These are phyloP conservation scores for Colletotrichum simmondsii DNA, from an alignment of 2,329 filamentous ascomycete species.

Conservation along the genomic window DNA sequence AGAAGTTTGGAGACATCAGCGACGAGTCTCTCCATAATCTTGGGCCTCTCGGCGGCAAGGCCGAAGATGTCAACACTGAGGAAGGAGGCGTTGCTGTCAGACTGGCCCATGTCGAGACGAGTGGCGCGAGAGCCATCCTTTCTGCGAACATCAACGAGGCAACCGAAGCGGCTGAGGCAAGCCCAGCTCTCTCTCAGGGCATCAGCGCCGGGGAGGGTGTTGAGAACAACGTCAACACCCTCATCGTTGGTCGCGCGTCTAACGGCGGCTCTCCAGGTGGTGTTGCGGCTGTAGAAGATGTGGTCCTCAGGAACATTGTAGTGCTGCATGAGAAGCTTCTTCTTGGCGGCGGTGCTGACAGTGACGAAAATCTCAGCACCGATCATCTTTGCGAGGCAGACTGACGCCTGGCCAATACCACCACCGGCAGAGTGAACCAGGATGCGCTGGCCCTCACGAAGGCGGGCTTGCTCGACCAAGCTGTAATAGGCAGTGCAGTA, in stretches of 20 bases:
- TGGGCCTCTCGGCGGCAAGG: slow-evolving; percentile 54
- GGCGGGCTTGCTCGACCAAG: slow-evolving; percentile 44
- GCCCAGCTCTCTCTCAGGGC: slow-evolving; percentile 53
- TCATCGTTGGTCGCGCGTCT: slow-evolving; percentile 40
- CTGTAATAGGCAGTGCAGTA: slow-evolving; percentile 48
- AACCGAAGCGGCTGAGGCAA: slow-evolving; percentile 55
- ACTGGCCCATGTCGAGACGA: slow-evolving; percentile 60
- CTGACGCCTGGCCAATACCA: slow-evolving; percentile 50
- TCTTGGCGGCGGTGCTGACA: slow-evolving; percentile 43
- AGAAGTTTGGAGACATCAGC: slow-evolving; percentile 49
- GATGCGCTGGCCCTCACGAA: slow-evolving; percentile 43
- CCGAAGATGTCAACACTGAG: slow-evolving; percentile 57
- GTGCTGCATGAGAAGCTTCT: slow-evolving; percentile 41
- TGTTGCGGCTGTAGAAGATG: slow-evolving; percentile 43
- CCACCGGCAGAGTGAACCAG: slow-evolving; percentile 51
- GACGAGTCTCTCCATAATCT: slow-evolving; percentile 51
- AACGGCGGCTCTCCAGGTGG: slow-evolving; percentile 44
- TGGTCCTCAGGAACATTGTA: slow-evolving; percentile 41
- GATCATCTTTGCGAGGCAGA: slow-evolving; percentile 42
- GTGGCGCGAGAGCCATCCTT: slow-evolving; percentile 51
- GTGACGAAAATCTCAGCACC: slow-evolving; percentile 48
- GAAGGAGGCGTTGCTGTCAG: slow-evolving; percentile 58
- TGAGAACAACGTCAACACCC: slow-evolving; percentile 50
- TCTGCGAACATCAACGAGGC: slow-evolving; percentile 58
- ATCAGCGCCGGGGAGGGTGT: slow-evolving; percentile 57